Conservation (phyloP, 306 rosid species). For the Medicago truncatula region DNA sequence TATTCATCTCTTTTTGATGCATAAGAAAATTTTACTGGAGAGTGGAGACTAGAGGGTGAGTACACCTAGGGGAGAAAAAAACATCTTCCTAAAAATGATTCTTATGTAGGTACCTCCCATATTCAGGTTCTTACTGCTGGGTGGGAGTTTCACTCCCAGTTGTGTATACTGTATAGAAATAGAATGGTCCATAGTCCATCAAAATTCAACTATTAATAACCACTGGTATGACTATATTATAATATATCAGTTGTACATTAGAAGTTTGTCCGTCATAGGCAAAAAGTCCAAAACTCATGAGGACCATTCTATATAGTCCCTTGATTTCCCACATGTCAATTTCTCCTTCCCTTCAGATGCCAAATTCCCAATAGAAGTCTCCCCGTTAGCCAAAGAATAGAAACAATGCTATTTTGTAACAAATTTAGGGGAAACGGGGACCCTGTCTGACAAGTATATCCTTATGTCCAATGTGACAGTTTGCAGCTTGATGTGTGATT, state of each 20-base stretch:
- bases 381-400: no score
- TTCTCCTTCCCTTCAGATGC: no score
- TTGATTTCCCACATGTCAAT: background rate
- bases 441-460: background rate
- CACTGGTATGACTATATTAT: no score
- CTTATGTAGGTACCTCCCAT: constrained; percentile 9
- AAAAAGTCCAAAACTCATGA: no score
- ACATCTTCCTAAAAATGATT: constrained; percentile 8
- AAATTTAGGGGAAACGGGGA: no score
- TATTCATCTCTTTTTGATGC: constrained; percentile 18
- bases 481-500: background rate
- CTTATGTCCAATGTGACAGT: background rate
- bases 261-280: background rate
- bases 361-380: background rate
- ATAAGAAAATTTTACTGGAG: background rate
- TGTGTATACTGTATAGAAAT: background rate
- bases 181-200: constrained; percentile 7
- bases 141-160: background rate
- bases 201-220: background rate
- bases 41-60: background rate
- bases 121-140: constrained; percentile 11
- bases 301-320: background rate
- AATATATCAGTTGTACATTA: background rate
- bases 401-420: no score
- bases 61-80: background rate